phyloP scores from a whole-genome alignment of 257 asterid species.

The Voacanga thouarsii region DNA sequence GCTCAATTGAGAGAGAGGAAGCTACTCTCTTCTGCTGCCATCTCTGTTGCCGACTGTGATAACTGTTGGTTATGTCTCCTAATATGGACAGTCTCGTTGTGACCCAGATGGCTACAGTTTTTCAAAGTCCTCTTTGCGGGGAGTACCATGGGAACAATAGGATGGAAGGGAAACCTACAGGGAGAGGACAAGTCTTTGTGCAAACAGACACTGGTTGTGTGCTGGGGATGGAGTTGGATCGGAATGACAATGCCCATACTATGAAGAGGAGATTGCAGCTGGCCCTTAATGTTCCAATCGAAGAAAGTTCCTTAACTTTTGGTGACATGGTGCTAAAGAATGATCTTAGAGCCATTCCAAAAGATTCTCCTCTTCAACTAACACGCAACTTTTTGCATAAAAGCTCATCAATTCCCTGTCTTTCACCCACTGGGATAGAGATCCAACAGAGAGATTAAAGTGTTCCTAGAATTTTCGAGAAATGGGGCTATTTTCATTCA shows the following conservation, averaged over 20 bases:
- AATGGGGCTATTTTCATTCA: too few relatives aligned
- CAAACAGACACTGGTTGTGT: slow-evolving; percentile 92
- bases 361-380: slow-evolving; percentile 80
- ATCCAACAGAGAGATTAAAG: slow-evolving; percentile 79
- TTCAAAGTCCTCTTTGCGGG: slow-evolving; percentile 64
- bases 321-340: slow-evolving; percentile 86
- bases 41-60: slow-evolving; percentile 60
- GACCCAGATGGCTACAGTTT: slow-evolving; percentile 95
- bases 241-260: slow-evolving; percentile 85
- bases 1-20: slow-evolving; percentile 42
- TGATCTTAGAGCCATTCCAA: slow-evolving; percentile 80
- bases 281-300: slow-evolving; percentile 76
- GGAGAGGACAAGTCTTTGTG: slow-evolving; percentile 81
- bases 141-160: slow-evolving; percentile 65
- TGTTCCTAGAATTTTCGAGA: too few relatives aligned
- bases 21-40: slow-evolving; percentile 50
- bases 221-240: slow-evolving; percentile 88
- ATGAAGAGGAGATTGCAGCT: slow-evolving; percentile 86
- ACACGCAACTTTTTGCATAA: slow-evolving; percentile 78
- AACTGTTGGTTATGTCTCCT: slow-evolving; percentile 54
- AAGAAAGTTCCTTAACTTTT: slow-evolving; percentile 84
- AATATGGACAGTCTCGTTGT: slow-evolving; percentile 83
- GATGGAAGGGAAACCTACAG: slow-evolving; percentile 58
- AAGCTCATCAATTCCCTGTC: slow-evolving; percentile 95
- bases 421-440: slow-evolving; percentile 87